Evolutionary conservation across 2,329 filamentous ascomycete genomes (phyloP).

Genomic region (Blastomyces percursus): DNA sequence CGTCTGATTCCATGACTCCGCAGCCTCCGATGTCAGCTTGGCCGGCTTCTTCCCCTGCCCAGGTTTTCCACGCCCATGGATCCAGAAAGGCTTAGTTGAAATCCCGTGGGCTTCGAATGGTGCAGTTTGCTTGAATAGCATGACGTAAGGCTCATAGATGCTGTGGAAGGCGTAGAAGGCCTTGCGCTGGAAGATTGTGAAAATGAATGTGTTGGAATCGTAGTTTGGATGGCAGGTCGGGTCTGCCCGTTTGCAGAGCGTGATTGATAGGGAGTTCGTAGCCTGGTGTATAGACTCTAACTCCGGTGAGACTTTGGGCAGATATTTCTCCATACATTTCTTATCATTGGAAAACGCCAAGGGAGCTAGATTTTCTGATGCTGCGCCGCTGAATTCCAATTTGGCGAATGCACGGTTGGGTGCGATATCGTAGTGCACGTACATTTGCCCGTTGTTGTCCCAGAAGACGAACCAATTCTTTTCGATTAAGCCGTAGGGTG

Average conservation of each 20-base stretch:
- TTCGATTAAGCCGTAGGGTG: conserved; percentile 38
- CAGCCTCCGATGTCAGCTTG: conserved; percentile 5
- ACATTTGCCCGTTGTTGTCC: conserved; percentile 38
- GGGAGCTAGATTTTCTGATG: conserved; percentile 39
- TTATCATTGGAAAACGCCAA: conserved; percentile 30
- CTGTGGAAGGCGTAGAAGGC: conserved; percentile 39
- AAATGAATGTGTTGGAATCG: conserved; percentile 43
- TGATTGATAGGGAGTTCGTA: conserved; percentile 48
- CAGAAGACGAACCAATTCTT: conserved; percentile 57
- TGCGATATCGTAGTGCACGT: conserved; percentile 44
- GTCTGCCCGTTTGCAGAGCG: conserved; percentile 43
- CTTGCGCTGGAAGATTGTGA: conserved; percentile 48
- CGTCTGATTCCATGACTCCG: conserved; percentile 23
- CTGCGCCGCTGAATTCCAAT: conserved; percentile 37
- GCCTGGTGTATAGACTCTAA: conserved; percentile 47
- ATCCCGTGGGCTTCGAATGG: conserved; percentile 45
- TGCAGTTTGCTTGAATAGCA: conserved; percentile 39
- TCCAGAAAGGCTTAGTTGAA: conserved; percentile 44
- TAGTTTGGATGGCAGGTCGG: conserved; percentile 29
- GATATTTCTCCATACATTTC: conserved; percentile 37
- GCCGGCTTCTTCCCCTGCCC: conserved; percentile 19
- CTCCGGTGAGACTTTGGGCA: conserved; percentile 30
- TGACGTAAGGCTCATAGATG: conserved; percentile 46
- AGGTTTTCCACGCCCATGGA: conserved; percentile 37
- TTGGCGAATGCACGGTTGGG: conserved; percentile 43